Conservation (phyloP, 2,329 filamentous ascomycete genomes). For the Clarireedia hainanense region DNA sequence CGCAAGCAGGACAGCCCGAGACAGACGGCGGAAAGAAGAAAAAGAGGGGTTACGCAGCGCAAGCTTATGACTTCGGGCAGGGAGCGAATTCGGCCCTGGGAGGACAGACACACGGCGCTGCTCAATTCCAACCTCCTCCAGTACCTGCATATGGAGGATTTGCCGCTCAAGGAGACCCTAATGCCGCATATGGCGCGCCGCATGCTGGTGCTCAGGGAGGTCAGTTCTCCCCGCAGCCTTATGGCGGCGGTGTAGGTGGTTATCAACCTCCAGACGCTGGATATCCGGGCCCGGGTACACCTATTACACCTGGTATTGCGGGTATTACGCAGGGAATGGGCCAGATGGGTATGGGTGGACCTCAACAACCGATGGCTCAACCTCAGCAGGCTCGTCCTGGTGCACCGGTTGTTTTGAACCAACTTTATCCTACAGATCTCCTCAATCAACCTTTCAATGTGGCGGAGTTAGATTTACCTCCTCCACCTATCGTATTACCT, state of each 20-base stretch:
- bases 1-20: slow-evolving; percentile 28
- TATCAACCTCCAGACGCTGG: slow-evolving; percentile 62
- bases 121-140: slow-evolving; percentile 35
- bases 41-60: slow-evolving; percentile 89
- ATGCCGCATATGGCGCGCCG: slow-evolving; percentile 24
- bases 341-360: slow-evolving; percentile 60
- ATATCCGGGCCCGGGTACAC: slow-evolving; percentile 48
- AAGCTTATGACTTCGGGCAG: slow-evolving; percentile 85
- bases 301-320: slow-evolving; percentile 40
- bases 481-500: slow-evolving; percentile 83
- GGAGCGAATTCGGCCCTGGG: slow-evolving; percentile 72
- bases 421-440: slow-evolving; percentile 86
- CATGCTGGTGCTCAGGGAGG: slow-evolving; percentile 30
- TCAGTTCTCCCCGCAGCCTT: slow-evolving; percentile 27
- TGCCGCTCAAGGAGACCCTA: slow-evolving; percentile 22
- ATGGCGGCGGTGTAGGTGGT: slow-evolving; percentile 30
- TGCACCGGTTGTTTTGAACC: slow-evolving; percentile 60
- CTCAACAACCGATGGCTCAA: slow-evolving; percentile 24
- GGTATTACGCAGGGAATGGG: slow-evolving; percentile 79
- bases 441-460: slow-evolving; percentile 92
- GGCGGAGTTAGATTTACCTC: slow-evolving; percentile 81
- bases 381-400: slow-evolving; percentile 42
- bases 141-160: slow-evolving; percentile 31
- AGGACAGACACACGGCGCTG: slow-evolving; percentile 55
- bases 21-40: slow-evolving; percentile 61